These are phyloP conservation scores for Penstemon davidsonii DNA, from an alignment of 257 asterid species.

Conservation along the genomic window DNA sequence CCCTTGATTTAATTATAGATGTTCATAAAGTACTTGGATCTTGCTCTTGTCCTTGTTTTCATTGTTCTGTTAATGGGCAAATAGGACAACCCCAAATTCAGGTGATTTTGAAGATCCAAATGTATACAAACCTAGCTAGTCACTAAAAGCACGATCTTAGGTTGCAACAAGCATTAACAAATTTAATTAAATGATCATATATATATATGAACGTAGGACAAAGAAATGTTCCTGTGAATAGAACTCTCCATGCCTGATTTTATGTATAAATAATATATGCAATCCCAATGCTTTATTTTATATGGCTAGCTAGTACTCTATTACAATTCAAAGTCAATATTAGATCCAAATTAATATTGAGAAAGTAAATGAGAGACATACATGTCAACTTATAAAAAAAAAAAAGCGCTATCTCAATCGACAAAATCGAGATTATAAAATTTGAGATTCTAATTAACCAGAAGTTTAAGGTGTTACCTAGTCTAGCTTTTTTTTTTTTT, in stretches of 20 bases:
- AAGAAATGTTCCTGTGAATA: slow-evolving; percentile 37
- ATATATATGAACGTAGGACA: slow-evolving; percentile 8
- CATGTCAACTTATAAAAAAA: no score
- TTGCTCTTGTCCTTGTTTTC: slow-evolving; percentile 16
- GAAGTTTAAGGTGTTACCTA: no score
- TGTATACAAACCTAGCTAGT: slow-evolving; percentile 13
- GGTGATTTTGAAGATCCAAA: slow-evolving; percentile 34
- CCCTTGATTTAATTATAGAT: neutral
- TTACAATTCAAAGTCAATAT: neutral
- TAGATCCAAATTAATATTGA: no score
- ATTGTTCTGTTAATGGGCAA: neutral
- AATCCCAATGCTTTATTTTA: slow-evolving; percentile 29
- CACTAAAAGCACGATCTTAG: slow-evolving; percentile 18
- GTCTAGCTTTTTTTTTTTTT: no score
- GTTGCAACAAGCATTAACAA: neutral
- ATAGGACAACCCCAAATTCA: slow-evolving; percentile 7
- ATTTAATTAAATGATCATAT: neutral
- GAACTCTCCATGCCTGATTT: slow-evolving; percentile 57
- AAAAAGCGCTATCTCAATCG: no score
- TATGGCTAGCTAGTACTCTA: neutral
- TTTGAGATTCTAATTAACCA: no score
- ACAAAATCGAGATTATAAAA: no score
- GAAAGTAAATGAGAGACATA: no score
- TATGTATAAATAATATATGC: slow-evolving; percentile 21
- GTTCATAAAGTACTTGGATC: slow-evolving; percentile 6